Evolutionary conservation across 192 early-diverging fungal genomes (phyloP).

Genomic region (Radiomyces spectabilis): DNA sequence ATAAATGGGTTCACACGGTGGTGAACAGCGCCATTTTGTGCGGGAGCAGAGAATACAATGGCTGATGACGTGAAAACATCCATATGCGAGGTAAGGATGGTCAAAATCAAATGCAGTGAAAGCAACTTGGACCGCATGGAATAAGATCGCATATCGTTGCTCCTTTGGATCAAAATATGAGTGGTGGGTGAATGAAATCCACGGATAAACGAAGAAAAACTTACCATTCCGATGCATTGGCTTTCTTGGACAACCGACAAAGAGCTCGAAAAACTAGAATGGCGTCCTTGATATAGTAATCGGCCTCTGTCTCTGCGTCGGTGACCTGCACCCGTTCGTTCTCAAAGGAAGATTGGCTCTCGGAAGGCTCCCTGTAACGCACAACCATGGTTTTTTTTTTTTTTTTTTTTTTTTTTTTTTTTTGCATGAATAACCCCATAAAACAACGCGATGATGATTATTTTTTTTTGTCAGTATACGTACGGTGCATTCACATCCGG

Average conservation of each 20-base stretch:
- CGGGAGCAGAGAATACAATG: constrained; percentile 28
- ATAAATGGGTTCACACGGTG: constrained; percentile 57
- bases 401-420: too few species aligned
- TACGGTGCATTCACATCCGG: too few species aligned
- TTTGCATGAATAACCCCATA: too few species aligned
- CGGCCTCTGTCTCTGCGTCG: constrained; percentile 15
- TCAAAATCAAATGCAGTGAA: constrained; percentile 72
- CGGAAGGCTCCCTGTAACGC: too few species aligned
- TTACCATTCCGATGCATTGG: constrained; percentile 55
- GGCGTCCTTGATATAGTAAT: constrained; percentile 55
- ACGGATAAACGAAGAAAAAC: neutral
- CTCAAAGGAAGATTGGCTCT: constrained; percentile 15
- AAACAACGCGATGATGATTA: too few species aligned
- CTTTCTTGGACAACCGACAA: constrained; percentile 85
- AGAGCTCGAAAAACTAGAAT: constrained; percentile 81
- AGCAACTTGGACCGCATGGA: constrained; percentile 80
- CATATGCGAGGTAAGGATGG: constrained; percentile 67
- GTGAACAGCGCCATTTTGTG: constrained; percentile 10
- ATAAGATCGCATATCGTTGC: constrained; percentile 68
- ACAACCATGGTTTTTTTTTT: too few species aligned
- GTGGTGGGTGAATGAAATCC: neutral
- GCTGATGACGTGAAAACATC: constrained; percentile 62
- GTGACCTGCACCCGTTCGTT: constrained; percentile 1
- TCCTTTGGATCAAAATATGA: neutral
- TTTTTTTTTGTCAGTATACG: too few species aligned